Conservation (phyloP, 192 early-diverging fungal species). For the Diversispora eburnea region DNA sequence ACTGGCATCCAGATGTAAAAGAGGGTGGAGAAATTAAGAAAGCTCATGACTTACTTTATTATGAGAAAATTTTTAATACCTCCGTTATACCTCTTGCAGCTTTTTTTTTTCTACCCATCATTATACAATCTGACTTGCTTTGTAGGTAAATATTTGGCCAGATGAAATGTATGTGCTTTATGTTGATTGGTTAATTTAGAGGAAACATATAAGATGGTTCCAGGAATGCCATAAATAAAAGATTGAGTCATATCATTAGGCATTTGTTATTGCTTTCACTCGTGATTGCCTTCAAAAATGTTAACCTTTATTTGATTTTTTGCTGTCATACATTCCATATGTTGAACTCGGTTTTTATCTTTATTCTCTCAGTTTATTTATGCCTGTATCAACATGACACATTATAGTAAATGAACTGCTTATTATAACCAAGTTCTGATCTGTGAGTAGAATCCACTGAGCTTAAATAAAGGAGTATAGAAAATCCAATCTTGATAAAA, state of each 20-base stretch:
- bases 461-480: too few relatives aligned
- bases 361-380: too few relatives aligned
- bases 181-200: background rate
- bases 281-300: too few relatives aligned
- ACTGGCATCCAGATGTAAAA: conserved; percentile 9
- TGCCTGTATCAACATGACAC: too few relatives aligned
- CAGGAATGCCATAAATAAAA: conserved; percentile 5
- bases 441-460: too few relatives aligned
- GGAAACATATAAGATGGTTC: too few relatives aligned
- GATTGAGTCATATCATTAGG: background rate
- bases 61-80: background rate
- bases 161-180: background rate
- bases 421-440: too few relatives aligned
- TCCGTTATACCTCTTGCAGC: too few relatives aligned
- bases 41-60: conserved; percentile 6
- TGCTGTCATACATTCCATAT: too few relatives aligned
- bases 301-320: background rate
- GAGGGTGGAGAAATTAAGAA: conserved; percentile 3
- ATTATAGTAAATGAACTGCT: too few relatives aligned
- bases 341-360: too few relatives aligned
- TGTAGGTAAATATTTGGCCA: conserved; percentile 1
- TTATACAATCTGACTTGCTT: conserved; percentile 8
- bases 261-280: conserved; percentile 1
- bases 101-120: background rate
- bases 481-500: too few relatives aligned